Conservation (phyloP, 2,329 filamentous ascomycete species). For the Hirsutella minnesotensis region DNA sequence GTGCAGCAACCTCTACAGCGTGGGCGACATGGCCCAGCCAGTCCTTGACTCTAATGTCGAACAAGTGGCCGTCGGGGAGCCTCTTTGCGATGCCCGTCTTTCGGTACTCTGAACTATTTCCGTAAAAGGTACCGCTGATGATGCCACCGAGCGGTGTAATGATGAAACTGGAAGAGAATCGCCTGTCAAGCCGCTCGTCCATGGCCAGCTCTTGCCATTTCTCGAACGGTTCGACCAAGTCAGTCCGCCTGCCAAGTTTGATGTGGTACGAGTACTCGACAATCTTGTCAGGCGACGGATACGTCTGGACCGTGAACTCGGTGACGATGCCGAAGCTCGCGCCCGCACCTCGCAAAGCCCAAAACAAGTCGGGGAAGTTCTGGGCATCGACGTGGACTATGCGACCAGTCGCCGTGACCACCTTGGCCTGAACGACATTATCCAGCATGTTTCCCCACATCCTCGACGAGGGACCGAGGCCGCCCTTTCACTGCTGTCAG, state of each 20-base stretch:
- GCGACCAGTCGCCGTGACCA: slow-evolving; percentile 43
- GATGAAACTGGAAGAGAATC: slow-evolving; percentile 46
- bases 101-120: slow-evolving; percentile 42
- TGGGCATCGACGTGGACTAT: slow-evolving; percentile 34
- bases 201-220: slow-evolving; percentile 46
- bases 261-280: slow-evolving; percentile 48
- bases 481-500: slow-evolving; percentile 32
- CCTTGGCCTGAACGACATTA: slow-evolving; percentile 41
- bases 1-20: slow-evolving; percentile 34
- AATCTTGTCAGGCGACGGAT: slow-evolving; percentile 40
- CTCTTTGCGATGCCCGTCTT: slow-evolving; percentile 34
- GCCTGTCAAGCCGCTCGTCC: slow-evolving; percentile 42
- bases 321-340: slow-evolving; percentile 46
- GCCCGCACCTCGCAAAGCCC: slow-evolving; percentile 42
- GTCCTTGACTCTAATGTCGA: slow-evolving; percentile 37
- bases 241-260: slow-evolving; percentile 31
- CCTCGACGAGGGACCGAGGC: slow-evolving; percentile 44
- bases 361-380: slow-evolving; percentile 43
- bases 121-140: slow-evolving; percentile 51
- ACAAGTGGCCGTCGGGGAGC: slow-evolving; percentile 26
- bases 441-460: slow-evolving; percentile 48
- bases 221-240: slow-evolving; percentile 37
- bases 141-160: slow-evolving; percentile 40
- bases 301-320: slow-evolving; percentile 43
- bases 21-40: slow-evolving; percentile 50